phyloP scores from a whole-genome alignment of 257 asterid genomes.

The Solanum pimpinellifolium region DNA sequence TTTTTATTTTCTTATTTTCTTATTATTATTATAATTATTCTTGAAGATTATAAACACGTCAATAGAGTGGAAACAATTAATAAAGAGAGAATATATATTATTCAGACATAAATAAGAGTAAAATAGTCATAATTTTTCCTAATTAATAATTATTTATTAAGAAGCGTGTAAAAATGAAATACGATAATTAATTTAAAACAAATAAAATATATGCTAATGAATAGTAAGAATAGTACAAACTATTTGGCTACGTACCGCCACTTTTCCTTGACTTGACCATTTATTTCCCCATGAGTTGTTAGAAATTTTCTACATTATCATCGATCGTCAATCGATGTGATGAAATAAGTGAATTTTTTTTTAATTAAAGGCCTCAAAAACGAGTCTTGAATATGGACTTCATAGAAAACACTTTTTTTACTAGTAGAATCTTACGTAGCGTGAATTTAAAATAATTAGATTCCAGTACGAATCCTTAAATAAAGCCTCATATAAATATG shows the following conservation, averaged over 20 bases:
- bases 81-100: neutral
- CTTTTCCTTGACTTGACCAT: neutral
- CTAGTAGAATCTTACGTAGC: rapidly evolving
- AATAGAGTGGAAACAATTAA: neutral
- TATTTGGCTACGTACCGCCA: neutral
- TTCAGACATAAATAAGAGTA: neutral
- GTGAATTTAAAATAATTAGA: too few relatives aligned
- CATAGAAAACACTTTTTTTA: rapidly evolving
- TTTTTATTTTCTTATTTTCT: neutral
- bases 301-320: neutral
- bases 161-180: neutral
- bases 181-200: neutral
- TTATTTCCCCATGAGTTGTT: neutral
- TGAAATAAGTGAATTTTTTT: rapidly evolving
- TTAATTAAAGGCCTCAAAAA: too few relatives aligned
- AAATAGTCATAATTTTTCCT: neutral
- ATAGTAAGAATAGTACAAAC: neutral
- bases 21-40: neutral
- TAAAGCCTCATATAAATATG: too few relatives aligned
- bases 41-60: neutral
- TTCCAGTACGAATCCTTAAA: too few relatives aligned
- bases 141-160: neutral
- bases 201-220: neutral
- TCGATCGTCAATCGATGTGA: rapidly evolving
- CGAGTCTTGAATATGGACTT: neutral